phyloP scores from a whole-genome alignment of 2,329 filamentous ascomycete genomes.

The Aureobasidium sp. region DNA sequence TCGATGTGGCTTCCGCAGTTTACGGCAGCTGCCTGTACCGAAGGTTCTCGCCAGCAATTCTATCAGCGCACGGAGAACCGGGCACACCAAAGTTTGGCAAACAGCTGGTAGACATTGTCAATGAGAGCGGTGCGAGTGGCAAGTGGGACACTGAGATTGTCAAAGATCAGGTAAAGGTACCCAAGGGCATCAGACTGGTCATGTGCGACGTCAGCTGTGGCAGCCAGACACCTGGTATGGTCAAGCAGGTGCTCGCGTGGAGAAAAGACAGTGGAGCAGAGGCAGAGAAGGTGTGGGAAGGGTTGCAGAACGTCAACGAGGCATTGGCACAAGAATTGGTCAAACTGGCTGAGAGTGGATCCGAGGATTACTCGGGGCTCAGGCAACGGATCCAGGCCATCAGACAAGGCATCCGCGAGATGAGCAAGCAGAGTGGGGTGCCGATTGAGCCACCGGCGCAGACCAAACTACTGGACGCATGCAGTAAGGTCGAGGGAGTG shows the following conservation, averaged over 20 bases:
- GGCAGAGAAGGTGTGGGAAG: conserved; percentile 64
- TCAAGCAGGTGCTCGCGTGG: conserved; percentile 84
- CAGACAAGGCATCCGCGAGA: conserved; percentile 57
- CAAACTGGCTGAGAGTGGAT: conserved; percentile 38
- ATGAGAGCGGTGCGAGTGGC: conserved; percentile 41
- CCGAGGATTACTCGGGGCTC: conserved; percentile 46
- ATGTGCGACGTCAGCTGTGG: conserved; percentile 97
- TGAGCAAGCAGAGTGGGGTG: conserved; percentile 66
- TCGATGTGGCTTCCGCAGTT: conserved; percentile 88
- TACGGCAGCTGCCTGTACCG: conserved; percentile 87
- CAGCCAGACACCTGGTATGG: conserved; percentile 89
- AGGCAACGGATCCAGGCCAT: conserved; percentile 43
- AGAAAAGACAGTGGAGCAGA: conserved; percentile 52
- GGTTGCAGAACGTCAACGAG: conserved; percentile 67
- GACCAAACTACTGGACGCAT: conserved; percentile 71
- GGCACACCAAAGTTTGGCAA: conserved; percentile 58
- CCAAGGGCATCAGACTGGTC: conserved; percentile 63
- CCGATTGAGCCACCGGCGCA: conserved; percentile 85
- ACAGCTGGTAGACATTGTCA: conserved; percentile 56
- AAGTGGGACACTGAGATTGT: conserved; percentile 73
- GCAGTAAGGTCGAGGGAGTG: conserved; percentile 64
- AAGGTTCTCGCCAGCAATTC: conserved; percentile 76
- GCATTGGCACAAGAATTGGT: conserved; percentile 57
- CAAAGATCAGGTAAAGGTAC: conserved; percentile 62
- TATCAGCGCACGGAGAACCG: conserved; percentile 58